A percentile compares a stretch with the other conserved stretches of the same genome.
Evolutionary conservation across 2,329 filamentous ascomycete species (phyloP).

Genomic region (Ambrosiella xylebori): DNA sequence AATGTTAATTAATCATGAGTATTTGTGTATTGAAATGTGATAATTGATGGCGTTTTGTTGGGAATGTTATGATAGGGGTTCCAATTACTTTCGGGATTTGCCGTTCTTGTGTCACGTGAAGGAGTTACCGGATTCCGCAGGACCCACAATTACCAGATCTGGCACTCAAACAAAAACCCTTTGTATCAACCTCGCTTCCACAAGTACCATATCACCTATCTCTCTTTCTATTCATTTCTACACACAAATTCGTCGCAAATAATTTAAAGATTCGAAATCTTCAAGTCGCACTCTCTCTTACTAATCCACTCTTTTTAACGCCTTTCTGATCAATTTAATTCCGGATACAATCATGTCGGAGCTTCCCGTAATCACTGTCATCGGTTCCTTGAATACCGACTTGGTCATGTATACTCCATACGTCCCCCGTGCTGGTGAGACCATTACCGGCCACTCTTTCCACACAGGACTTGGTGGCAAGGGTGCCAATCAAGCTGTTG

Average conservation of each 20-base stretch:
- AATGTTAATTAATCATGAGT: background rate
- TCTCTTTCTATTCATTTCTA: too few species aligned
- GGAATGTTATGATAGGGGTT: background rate
- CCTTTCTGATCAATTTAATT: background rate
- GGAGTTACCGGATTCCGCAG: background rate
- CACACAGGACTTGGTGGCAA: slow-evolving; percentile 38
- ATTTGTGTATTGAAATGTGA: background rate
- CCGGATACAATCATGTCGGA: background rate
- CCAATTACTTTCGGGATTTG: background rate
- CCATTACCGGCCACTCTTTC: slow-evolving; percentile 45
- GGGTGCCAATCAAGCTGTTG: slow-evolving; percentile 59
- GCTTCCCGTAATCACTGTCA: slow-evolving; percentile 37
- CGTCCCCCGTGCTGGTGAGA: slow-evolving; percentile 52
- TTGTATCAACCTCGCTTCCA: too few species aligned
- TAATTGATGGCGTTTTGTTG: background rate
- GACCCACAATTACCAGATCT: background rate
- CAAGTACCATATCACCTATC: too few species aligned
- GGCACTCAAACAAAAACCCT: background rate
- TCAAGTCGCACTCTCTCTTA: background rate
- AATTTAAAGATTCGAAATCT: too few species aligned
- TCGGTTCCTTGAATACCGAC: slow-evolving; percentile 59
- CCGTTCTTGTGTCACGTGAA: background rate
- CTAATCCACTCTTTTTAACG: background rate
- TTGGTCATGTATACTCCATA: slow-evolving; percentile 51
- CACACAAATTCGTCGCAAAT: too few species aligned